phyloP scores from a whole-genome alignment of 345 rosid genomes.

The Hibiscus trionum region DNA sequence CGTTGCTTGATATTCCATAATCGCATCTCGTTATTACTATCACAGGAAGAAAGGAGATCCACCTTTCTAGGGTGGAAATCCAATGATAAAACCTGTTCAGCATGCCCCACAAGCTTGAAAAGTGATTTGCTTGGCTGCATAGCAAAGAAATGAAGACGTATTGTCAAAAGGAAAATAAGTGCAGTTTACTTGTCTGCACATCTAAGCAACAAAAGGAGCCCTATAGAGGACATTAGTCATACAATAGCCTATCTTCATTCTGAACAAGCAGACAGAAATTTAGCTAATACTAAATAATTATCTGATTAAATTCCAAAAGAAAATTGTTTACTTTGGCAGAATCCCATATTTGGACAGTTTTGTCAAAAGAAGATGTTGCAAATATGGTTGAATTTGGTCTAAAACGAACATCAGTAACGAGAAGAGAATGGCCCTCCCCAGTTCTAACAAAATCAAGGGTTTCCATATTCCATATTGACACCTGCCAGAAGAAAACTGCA shows the following conservation, averaged over 20 bases:
- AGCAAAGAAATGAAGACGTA: not conserved
- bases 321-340: constrained; percentile 19
- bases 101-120: constrained; percentile 21
- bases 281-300: not conserved
- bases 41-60: constrained; percentile 29
- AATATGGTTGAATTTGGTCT: constrained; percentile 22
- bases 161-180: not conserved
- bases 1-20: constrained; percentile 24
- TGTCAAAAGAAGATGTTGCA: constrained; percentile 33
- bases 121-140: constrained; percentile 22
- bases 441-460: constrained; percentile 4
- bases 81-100: constrained; percentile 23
- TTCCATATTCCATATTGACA: constrained; percentile 22
- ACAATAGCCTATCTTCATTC: not conserved
- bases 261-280: not conserved
- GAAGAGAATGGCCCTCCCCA: constrained; percentile 16
- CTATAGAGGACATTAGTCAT: not conserved
- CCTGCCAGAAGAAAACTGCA: constrained; percentile 19
- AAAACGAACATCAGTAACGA: constrained; percentile 29
- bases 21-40: constrained; percentile 22
- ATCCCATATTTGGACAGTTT: constrained; percentile 29
- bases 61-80: constrained; percentile 28
- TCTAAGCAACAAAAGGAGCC: not conserved
- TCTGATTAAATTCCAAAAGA: not conserved
- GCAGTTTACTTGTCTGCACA: not conserved